Base-by-base conservation (phyloP, 177 flowering plant species). In the Tripterygium wilfordii region DNA sequence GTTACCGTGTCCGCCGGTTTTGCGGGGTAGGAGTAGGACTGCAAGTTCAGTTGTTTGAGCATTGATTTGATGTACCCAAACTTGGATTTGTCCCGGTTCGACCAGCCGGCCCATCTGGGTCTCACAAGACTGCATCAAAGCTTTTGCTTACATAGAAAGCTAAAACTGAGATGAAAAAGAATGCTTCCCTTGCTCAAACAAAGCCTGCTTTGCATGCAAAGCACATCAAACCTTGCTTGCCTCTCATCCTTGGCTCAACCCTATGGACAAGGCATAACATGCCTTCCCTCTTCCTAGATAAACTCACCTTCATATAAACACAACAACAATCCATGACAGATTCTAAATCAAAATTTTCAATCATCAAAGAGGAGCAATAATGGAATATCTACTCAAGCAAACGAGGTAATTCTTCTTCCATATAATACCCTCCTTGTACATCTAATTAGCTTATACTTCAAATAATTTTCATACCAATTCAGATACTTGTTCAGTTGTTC, bases 351-450 rank as follows among this genome's bases (percentile, higher is more conserved):
- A 9, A 5, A 41, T 42, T 19, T 24, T 4, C 27, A 25, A 40
- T 28, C 23, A 23, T 25, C 36, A 14, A 23, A 42, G 20, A 2
- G 28, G n/a, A 10, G 5, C 8, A 33, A 25, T 13, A 21, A 71
- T 71, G 77, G 70, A 65, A 3, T 7, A 14, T 49, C 60, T 68
- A 60, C 26, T 68, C 36, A 61, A 45, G 54, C 76, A 67, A 45
- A 45, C 33, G 24, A 58, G 76, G 76, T 67, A 61, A 43, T n/a
- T n/a, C n/a, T n/a, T n/a, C n/a, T n/a, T n/a, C n/a, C n/a, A n/a
- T n/a, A n/a, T n/a, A n/a, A n/a, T n/a, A n/a, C n/a, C n/a, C n/a
- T n/a, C n/a, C n/a, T n/a, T n/a, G n/a, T n/a, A n/a, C n/a, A n/a
- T n/a, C n/a, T n/a, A n/a, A n/a, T n/a, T n/a, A n/a, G n/a, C n/a